Evolutionary conservation across 805 yeast species (phyloP), one percentile per base, ranked within the genome.

Genomic region (Teunomyces cretensis): DNA sequence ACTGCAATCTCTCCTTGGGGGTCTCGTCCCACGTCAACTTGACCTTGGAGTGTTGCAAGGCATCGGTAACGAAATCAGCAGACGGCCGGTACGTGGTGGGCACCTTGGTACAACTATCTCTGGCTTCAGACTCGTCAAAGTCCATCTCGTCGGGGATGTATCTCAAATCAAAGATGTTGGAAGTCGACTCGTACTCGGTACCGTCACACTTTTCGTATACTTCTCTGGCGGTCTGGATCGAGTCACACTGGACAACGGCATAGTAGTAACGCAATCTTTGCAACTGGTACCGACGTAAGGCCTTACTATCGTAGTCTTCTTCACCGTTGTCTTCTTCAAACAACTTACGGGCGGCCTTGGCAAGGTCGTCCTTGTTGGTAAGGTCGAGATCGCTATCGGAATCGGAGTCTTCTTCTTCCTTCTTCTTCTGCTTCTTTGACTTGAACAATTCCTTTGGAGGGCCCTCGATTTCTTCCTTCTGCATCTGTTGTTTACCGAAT

Each of bases 1-100:
- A 64, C 47, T 85, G 81, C 13, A 81, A 64, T 58, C 99, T 80
- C 58, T 90, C 97, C 46, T 83, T 84, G 6, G 99, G 98, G 0
- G 98, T 95, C 68, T 92, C 98, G 65, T 94, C 99, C 99, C 99
- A 94, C 0, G 98, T 91, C 53, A 94, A 75, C 64, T 88, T 91
- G 41, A 94, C 99, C 58, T 91, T 94, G 12, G 98, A 91, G 61
- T 90, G 96, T 62, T 94, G 97, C 48, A 94, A 74, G 0, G 99
- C 99, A 67, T 88, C 97, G 3, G 99, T 94, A 26, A 88, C 87
- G 64, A 94, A 94, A 8, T 76, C 73, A 2, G 72, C 58, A 43
- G 74, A 74, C 14, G 99, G 99, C 53, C 81, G 83, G 65, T 94
- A 94, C 40, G 79, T 79, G 2, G 81, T 67, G 6, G 98, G 96